A percentile compares a stretch with the other conserved stretches of the same genome.
Evolutionary conservation across 441 rosid species (phyloP).

Genomic region (Gossypium schwendimanii): DNA sequence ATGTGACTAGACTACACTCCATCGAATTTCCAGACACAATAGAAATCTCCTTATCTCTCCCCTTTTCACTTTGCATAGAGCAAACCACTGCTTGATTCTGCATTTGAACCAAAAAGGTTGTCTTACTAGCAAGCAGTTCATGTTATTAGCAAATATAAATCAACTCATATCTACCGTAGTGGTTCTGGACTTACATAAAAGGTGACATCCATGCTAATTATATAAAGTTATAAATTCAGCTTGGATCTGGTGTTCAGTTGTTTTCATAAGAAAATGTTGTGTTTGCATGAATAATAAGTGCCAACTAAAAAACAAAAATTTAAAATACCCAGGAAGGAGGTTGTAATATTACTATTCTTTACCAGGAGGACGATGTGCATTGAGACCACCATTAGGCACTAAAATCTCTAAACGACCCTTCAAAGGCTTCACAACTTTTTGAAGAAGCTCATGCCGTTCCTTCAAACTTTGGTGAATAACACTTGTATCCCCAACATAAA

Average conservation of each 20-base stretch:
- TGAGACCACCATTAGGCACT: slow-evolving; percentile 75
- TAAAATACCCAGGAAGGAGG: too few relatives aligned
- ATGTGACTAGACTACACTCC: not conserved
- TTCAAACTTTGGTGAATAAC: slow-evolving; percentile 90
- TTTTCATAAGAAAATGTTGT: not conserved
- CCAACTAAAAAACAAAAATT: not conserved
- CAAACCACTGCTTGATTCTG: not conserved
- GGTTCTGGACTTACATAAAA: not conserved
- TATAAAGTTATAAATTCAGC: not conserved
- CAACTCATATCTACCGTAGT: not conserved
- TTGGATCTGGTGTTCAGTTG: not conserved
- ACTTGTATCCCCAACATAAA: slow-evolving; percentile 91
- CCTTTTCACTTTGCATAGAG: not conserved
- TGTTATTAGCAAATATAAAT: not conserved
- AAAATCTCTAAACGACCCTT: slow-evolving; percentile 83
- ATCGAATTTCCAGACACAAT: not conserved
- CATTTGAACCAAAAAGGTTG: not conserved
- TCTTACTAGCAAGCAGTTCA: not conserved
- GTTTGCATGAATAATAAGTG: not conserved
- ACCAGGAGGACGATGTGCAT: slow-evolving; percentile 57
- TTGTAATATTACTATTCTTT: slow-evolving; percentile 10
- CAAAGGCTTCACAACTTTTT: slow-evolving; percentile 63
- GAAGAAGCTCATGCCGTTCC: slow-evolving; percentile 84
- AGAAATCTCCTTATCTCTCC: not conserved
- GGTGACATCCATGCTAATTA: not conserved